Evolutionary conservation across 345 rosid genomes (phyloP).

Genomic region (Sapria himalayana): DNA sequence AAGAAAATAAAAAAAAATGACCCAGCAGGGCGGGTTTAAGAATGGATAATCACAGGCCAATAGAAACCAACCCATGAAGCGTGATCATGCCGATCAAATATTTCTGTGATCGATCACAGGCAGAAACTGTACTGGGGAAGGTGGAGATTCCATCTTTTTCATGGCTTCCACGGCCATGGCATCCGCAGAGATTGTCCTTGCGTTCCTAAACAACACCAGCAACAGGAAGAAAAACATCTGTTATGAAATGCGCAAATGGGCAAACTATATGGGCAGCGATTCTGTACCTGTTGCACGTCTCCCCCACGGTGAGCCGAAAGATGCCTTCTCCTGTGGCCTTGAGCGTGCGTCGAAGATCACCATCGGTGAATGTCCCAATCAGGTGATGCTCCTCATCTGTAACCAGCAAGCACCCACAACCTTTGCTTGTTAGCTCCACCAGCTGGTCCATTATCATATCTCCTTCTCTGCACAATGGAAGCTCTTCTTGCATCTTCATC

Average conservation of each 20-base stretch:
- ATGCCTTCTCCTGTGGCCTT: conserved; percentile 74
- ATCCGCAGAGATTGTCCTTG: conserved; percentile 64
- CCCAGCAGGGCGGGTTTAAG: too few species aligned
- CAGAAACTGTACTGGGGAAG: conserved; percentile 86
- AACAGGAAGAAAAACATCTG: neutral
- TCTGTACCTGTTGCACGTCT: conserved; percentile 77
- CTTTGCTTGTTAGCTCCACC: conserved; percentile 79
- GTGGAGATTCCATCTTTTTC: conserved; percentile 95
- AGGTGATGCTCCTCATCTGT: conserved; percentile 36
- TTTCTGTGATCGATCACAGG: conserved; percentile 51
- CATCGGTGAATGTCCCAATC: conserved; percentile 86
- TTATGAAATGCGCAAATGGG: neutral
- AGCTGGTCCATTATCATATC: conserved; percentile 89
- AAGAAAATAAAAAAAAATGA: too few species aligned
- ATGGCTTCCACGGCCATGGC: conserved; percentile 98
- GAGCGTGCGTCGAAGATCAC: conserved; percentile 86
- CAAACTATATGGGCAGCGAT: too few species aligned
- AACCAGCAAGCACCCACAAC: conserved; percentile 88
- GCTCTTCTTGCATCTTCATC: conserved; percentile 80
- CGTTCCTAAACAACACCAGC: conserved; percentile 31
- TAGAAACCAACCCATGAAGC: conserved; percentile 86
- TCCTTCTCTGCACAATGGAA: conserved; percentile 73
- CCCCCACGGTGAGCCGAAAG: conserved; percentile 80
- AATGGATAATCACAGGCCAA: conserved; percentile 34
- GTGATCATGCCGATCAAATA: conserved; percentile 71